phyloP scores from a whole-genome alignment of 306 rosid genomes.

The Amphicarpaea edgeworthii region DNA sequence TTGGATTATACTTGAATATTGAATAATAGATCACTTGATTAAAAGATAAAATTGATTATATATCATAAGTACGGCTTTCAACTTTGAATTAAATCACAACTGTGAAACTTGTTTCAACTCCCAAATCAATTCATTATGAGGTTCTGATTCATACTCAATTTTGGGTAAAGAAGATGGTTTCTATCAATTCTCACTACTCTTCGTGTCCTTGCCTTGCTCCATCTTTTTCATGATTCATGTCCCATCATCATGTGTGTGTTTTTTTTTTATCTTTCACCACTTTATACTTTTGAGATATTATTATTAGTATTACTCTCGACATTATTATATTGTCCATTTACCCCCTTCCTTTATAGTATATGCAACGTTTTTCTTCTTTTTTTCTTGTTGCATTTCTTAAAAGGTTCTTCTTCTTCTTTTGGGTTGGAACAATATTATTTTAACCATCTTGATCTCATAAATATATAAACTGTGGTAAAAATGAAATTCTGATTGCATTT shows the following conservation, averaged over 20 bases:
- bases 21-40: too few species aligned
- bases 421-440: not conserved
- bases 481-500: not conserved
- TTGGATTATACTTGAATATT: too few species aligned
- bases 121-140: slow-evolving; percentile 38
- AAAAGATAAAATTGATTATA: too few species aligned
- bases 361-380: not conserved
- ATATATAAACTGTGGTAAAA: not conserved
- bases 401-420: not conserved
- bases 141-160: slow-evolving; percentile 25
- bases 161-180: slow-evolving; percentile 28
- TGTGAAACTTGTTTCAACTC: slow-evolving; percentile 29
- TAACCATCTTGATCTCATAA: not conserved
- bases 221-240: slow-evolving; percentile 28
- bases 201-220: slow-evolving; percentile 10
- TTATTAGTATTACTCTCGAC: too few species aligned
- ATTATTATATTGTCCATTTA: not conserved
- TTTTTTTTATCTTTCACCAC: slow-evolving; percentile 13
- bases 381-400: not conserved
- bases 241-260: not conserved
- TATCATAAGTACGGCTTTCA: slow-evolving; percentile 32
- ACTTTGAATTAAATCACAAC: slow-evolving; percentile 9
- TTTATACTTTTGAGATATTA: slow-evolving; percentile 1
- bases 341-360: too few species aligned
- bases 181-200: slow-evolving; percentile 14